A percentile compares a stretch with the other conserved stretches of the same genome.
phyloP scores from a whole-genome alignment of 495 filamentous ascomycete species.

The Jackrogersella multiformis region DNA sequence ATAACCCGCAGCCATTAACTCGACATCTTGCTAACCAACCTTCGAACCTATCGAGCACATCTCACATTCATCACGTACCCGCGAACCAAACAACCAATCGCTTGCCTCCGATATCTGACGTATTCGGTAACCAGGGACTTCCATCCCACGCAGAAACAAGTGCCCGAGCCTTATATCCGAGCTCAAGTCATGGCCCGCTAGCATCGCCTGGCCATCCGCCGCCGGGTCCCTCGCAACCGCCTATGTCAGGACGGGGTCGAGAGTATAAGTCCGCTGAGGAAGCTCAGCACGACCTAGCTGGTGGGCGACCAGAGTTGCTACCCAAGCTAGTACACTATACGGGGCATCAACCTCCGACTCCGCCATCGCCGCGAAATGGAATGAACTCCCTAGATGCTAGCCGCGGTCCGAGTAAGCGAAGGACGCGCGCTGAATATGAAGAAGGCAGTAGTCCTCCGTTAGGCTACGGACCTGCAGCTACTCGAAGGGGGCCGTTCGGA shows the following conservation, averaged over 20 bases:
- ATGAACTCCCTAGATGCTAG: conserved; percentile 50
- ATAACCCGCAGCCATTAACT: conserved; percentile 81
- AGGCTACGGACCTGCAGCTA: conserved; percentile 66
- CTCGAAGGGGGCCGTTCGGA: conserved; percentile 75
- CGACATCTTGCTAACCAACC: conserved; percentile 87
- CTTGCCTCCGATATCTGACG: conserved; percentile 91
- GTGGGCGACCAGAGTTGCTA: conserved; percentile 88
- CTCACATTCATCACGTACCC: conserved; percentile 91
- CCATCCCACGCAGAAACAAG: conserved; percentile 66
- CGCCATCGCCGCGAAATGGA: conserved; percentile 77
- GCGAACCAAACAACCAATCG: conserved; percentile 91
- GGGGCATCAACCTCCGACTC: conserved; percentile 88
- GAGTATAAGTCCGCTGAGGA: conserved; percentile 98
- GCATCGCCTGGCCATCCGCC: conserved; percentile 76
- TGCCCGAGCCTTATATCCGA: conserved; percentile 45
- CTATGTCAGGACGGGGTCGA: conserved; percentile 67
- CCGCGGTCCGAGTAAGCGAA: conserved; percentile 69
- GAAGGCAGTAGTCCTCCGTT: conserved; percentile 83
- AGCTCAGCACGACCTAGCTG: conserved; percentile 86
- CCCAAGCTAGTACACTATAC: conserved; percentile 96
- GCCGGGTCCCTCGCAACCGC: conserved; percentile 48
- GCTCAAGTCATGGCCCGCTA: conserved; percentile 78
- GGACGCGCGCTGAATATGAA: conserved; percentile 88
- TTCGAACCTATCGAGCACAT: conserved; percentile 84
- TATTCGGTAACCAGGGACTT: conserved; percentile 82